Conservation (phyloP, 2,329 filamentous ascomycete species). For the Colletotrichum spinosum region DNA sequence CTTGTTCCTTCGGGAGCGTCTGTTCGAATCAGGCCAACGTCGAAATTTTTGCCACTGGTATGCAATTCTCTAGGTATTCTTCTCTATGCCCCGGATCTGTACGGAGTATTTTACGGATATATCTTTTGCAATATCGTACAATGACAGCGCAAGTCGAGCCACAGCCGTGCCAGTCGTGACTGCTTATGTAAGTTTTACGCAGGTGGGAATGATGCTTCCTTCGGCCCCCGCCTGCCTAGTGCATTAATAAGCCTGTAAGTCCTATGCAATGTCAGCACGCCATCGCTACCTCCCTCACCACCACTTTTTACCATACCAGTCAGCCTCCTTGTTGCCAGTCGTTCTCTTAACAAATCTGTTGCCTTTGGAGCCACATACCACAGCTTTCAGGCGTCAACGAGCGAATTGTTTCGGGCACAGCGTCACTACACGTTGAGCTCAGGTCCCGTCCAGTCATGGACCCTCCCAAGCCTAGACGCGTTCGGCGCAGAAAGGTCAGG, state of each 20-base stretch:
- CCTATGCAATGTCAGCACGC: not conserved
- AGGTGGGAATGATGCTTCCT: not conserved
- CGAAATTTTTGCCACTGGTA: conserved; percentile 8
- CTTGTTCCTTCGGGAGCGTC: conserved; percentile 31
- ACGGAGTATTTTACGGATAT: no score
- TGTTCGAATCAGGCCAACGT: conserved; percentile 30
- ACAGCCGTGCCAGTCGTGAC: not conserved
- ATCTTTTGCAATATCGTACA: no score
- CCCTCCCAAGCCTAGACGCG: conserved; percentile 10
- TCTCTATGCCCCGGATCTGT: no score
- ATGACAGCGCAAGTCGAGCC: no score
- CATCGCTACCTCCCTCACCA: not conserved
- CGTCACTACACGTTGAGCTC: not conserved
- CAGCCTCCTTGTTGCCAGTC: not conserved
- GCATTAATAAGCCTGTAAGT: not conserved
- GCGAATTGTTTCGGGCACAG: not conserved
- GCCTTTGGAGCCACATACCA: not conserved
- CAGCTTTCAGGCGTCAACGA: not conserved
- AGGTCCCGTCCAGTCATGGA: conserved; percentile 3
- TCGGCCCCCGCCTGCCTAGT: not conserved
- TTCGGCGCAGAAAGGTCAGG: conserved; percentile 26
- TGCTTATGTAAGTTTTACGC: not conserved
- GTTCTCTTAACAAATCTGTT: accelerated
- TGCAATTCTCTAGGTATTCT: no score
- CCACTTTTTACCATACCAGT: not conserved